These are phyloP conservation scores for Pleurotus tuber-regium DNA, from an alignment of 768 basidiomycete species.

Conservation along the genomic window DNA sequence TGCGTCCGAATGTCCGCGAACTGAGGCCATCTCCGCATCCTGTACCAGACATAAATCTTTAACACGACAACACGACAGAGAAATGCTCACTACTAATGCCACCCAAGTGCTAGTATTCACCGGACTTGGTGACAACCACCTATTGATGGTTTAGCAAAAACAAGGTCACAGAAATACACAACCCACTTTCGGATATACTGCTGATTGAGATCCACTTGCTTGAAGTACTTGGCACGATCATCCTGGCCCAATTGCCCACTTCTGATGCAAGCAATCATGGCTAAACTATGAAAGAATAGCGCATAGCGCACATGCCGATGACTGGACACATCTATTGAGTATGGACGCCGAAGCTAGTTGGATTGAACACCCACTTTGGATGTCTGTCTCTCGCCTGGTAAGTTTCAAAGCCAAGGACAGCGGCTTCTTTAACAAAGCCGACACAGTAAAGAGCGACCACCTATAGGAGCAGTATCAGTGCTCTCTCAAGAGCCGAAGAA, in stretches of 20 bases:
- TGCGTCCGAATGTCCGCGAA: slow-evolving; percentile 53
- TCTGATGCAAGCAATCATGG: slow-evolving; percentile 60
- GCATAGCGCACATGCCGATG: slow-evolving; percentile 69
- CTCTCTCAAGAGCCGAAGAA: background rate
- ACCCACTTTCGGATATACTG: slow-evolving; percentile 55
- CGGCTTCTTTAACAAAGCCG: slow-evolving; percentile 58
- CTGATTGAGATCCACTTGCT: slow-evolving; percentile 62
- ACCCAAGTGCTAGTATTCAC: slow-evolving; percentile 70
- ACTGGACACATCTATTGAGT: slow-evolving; percentile 28
- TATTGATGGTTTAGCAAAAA: slow-evolving; percentile 19
- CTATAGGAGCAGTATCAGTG: slow-evolving; percentile 27
- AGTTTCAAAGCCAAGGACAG: slow-evolving; percentile 58
- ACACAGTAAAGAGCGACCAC: slow-evolving; percentile 63
- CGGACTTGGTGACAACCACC: slow-evolving; percentile 70
- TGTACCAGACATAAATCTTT: slow-evolving; percentile 20
- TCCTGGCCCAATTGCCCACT: slow-evolving; percentile 35
- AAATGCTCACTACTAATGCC: slow-evolving; percentile 59
- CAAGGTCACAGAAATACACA: background rate
- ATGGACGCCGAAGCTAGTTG: background rate
- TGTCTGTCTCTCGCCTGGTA: slow-evolving; percentile 57
- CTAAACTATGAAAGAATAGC: slow-evolving; percentile 69
- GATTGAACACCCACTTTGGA: slow-evolving; percentile 56
- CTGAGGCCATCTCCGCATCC: slow-evolving; percentile 71
- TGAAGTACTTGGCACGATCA: slow-evolving; percentile 39
- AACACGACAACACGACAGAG: too few relatives aligned